Evolutionary conservation across 805 yeast genomes (phyloP).

Genomic region (Zygoascus ofunaensis): DNA sequence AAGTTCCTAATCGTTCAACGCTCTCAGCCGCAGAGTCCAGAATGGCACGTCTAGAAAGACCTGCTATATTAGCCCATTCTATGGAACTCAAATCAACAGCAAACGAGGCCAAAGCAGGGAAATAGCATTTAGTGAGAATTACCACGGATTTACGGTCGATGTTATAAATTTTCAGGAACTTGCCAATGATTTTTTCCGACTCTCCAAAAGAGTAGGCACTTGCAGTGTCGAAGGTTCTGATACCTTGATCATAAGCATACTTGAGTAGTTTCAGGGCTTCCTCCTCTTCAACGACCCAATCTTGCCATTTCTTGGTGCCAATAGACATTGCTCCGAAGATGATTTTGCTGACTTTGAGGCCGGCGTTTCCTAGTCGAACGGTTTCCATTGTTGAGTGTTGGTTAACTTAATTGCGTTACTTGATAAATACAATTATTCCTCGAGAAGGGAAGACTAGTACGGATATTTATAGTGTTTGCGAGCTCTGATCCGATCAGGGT

Average conservation of each 20-base stretch:
- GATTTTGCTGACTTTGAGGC: slow-evolving; percentile 30
- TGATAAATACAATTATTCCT: too few species aligned
- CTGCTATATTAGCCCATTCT: slow-evolving; percentile 28
- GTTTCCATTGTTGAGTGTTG: slow-evolving; percentile 11
- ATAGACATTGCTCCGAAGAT: slow-evolving; percentile 35
- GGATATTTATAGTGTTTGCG: too few species aligned
- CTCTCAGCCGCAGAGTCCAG: slow-evolving; percentile 37
- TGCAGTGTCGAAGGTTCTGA: slow-evolving; percentile 40
- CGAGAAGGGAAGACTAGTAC: too few species aligned
- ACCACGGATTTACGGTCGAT: slow-evolving; percentile 48
- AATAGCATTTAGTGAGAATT: slow-evolving; percentile 38
- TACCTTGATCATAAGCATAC: slow-evolving; percentile 36
- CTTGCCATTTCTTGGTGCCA: slow-evolving; percentile 30
- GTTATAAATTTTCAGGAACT: slow-evolving; percentile 41
- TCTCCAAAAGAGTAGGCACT: slow-evolving; percentile 36
- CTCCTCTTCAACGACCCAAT: slow-evolving; percentile 36
- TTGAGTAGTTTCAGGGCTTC: slow-evolving; percentile 36
- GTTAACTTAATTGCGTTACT: too few species aligned
- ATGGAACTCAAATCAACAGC: neutral
- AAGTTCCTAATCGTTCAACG: slow-evolving; percentile 38
- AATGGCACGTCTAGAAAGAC: slow-evolving; percentile 39
- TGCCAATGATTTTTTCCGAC: slow-evolving; percentile 43
- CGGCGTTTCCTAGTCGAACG: slow-evolving; percentile 28
- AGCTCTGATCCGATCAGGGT: too few species aligned
- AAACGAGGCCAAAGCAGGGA: neutral